Evolutionary conservation across 78 protist genomes (phyloP).

Genomic region (Abeoforma whisleri): DNA sequence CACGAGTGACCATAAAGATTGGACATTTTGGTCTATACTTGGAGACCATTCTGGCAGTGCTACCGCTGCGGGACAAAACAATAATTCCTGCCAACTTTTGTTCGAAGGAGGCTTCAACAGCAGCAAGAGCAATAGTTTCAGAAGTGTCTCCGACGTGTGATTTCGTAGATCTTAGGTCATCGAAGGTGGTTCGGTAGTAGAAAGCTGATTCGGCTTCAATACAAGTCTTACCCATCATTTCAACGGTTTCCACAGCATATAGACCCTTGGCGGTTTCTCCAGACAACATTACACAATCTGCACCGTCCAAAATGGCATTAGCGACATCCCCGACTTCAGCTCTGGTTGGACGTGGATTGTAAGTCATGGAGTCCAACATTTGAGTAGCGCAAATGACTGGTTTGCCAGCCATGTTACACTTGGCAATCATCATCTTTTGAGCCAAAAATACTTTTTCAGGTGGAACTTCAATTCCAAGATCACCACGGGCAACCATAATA

Average conservation of each 20-base stretch:
- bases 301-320: slow-evolving; percentile 74
- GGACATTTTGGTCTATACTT: slow-evolving; percentile 38
- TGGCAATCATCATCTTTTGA: slow-evolving; percentile 69
- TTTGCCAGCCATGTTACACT: slow-evolving; percentile 54
- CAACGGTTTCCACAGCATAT: slow-evolving; percentile 53
- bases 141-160: too few species aligned
- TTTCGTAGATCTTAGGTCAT: slow-evolving; percentile 3
- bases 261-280: slow-evolving; percentile 74
- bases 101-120: slow-evolving; percentile 38
- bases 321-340: slow-evolving; percentile 66
- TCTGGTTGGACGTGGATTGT: slow-evolving; percentile 77
- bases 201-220: slow-evolving; percentile 37
- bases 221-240: slow-evolving; percentile 33
- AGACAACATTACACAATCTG: slow-evolving; percentile 76
- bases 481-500: slow-evolving; percentile 93
- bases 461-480: slow-evolving; percentile 75
- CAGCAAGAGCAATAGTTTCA: slow-evolving; percentile 40
- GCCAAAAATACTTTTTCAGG: slow-evolving; percentile 51
- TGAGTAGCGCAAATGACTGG: slow-evolving; percentile 50
- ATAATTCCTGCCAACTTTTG: slow-evolving; percentile 30
- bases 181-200: not conserved
- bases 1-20: slow-evolving; percentile 27
- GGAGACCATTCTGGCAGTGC: slow-evolving; percentile 33
- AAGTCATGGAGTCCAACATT: slow-evolving; percentile 64
- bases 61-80: slow-evolving; percentile 10